Evolutionary conservation across 2,329 filamentous ascomycete species (phyloP).

Genomic region (Neobulgaria alba): DNA sequence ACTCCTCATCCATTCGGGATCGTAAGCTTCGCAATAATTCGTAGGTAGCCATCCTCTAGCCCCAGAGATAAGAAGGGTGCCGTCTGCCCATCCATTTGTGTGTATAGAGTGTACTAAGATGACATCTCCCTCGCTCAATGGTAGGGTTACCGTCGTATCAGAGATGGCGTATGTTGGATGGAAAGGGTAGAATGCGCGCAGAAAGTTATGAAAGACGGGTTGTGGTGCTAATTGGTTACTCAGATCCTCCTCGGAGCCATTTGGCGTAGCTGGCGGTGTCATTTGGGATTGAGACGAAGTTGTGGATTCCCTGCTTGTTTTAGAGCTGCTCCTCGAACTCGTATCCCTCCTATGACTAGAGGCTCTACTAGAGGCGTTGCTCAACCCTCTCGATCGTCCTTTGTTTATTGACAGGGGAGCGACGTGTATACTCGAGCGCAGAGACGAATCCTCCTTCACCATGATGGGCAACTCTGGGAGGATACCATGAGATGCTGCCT

Average conservation of each 20-base stretch:
- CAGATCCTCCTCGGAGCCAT: slow-evolving; percentile 51
- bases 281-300: slow-evolving; percentile 42
- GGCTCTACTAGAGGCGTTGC: slow-evolving; percentile 27
- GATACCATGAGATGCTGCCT: slow-evolving; percentile 21
- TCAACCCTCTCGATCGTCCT: slow-evolving; percentile 26
- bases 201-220: slow-evolving; percentile 83
- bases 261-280: slow-evolving; percentile 70
- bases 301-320: slow-evolving; percentile 17
- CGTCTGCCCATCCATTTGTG: slow-evolving; percentile 97
- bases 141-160: slow-evolving; percentile 82
- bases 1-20: slow-evolving; percentile 77
- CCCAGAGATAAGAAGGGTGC: slow-evolving; percentile 77
- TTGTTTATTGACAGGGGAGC: slow-evolving; percentile 50
- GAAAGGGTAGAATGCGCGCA: slow-evolving; percentile 91
- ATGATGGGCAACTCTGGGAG: slow-evolving; percentile 22
- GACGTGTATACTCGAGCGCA: slow-evolving; percentile 50
- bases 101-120: slow-evolving; percentile 94
- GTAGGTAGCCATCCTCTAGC: slow-evolving; percentile 92
- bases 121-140: slow-evolving; percentile 83
- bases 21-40: slow-evolving; percentile 95
- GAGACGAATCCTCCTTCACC: slow-evolving; percentile 26
- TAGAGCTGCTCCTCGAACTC: slow-evolving; percentile 31
- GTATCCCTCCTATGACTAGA: slow-evolving; percentile 34
- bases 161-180: slow-evolving; percentile 67
- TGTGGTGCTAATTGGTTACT: slow-evolving; percentile 37